A percentile compares a stretch with the other conserved stretches of the same genome.
phyloP scores from a whole-genome alignment of 768 basidiomycete genomes.

The Boletus bicolor region DNA sequence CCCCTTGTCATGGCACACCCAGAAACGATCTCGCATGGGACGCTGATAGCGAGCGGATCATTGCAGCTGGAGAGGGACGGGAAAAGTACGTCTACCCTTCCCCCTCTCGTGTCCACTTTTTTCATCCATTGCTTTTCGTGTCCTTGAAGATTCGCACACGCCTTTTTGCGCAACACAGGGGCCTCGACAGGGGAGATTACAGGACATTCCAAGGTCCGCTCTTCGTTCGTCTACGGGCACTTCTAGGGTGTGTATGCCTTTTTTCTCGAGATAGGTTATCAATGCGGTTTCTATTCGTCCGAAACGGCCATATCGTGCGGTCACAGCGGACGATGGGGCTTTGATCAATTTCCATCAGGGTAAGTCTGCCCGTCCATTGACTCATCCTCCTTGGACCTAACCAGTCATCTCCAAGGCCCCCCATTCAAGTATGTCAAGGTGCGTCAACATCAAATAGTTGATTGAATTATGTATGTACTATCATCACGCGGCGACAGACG shows the following conservation, averaged over 20 bases:
- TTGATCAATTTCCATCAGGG: slow-evolving; percentile 82
- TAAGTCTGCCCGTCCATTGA: slow-evolving; percentile 18
- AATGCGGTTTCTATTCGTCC: slow-evolving; percentile 87
- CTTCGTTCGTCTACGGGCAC: not conserved
- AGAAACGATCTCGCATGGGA: slow-evolving; percentile 98
- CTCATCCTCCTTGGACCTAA: not conserved
- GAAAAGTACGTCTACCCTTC: slow-evolving; percentile 58
- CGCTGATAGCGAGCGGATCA: slow-evolving; percentile 92
- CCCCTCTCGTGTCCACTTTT: not conserved
- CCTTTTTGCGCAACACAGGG: slow-evolving; percentile 81
- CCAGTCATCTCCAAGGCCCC: slow-evolving; percentile 42
- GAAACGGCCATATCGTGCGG: slow-evolving; percentile 88
- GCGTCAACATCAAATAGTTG: not conserved
- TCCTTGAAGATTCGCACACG: slow-evolving; percentile 65
- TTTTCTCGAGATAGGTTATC: slow-evolving; percentile 49
- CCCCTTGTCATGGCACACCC: not conserved
- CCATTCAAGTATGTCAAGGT: slow-evolving; percentile 92
- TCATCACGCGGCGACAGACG: slow-evolving; percentile 41
- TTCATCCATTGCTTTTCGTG: not conserved
- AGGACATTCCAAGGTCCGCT: slow-evolving; percentile 79
- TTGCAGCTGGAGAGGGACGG: slow-evolving; percentile 88
- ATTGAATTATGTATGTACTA: not conserved
- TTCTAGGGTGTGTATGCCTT: not conserved
- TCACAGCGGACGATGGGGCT: slow-evolving; percentile 83
- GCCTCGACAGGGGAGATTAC: slow-evolving; percentile 83